These are phyloP conservation scores for Nemania sp. DNA, from an alignment of 2,329 filamentous ascomycete genomes.

Conservation along the genomic window DNA sequence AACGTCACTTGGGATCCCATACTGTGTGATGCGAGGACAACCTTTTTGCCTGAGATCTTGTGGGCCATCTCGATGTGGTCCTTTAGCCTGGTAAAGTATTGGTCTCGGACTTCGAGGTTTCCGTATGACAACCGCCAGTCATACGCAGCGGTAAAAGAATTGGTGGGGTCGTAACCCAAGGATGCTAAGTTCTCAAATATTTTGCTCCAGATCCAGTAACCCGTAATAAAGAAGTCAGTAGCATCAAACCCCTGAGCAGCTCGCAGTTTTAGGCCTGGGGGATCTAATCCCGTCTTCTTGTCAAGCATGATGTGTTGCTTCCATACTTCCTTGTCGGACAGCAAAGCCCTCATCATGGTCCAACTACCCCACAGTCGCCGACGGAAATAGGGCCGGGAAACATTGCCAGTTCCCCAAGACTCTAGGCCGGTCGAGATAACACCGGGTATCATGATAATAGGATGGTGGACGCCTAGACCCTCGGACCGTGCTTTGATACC, in stretches of 20 bases:
- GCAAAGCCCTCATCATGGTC: slow-evolving; percentile 97
- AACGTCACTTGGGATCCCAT: slow-evolving; percentile 98
- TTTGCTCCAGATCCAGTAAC: slow-evolving; percentile 99
- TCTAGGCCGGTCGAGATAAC: slow-evolving; percentile 98
- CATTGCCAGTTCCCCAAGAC: slow-evolving; percentile 92
- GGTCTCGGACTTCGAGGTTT: slow-evolving; percentile 90
- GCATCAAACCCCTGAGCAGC: slow-evolving; percentile 97
- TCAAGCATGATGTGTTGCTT: slow-evolving; percentile 98
- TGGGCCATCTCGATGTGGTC: slow-evolving; percentile 88
- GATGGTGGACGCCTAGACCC: slow-evolving; percentile 84
- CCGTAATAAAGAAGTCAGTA: slow-evolving; percentile 91
- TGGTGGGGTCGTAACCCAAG: slow-evolving; percentile 92
- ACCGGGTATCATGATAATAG: slow-evolving; percentile 96
- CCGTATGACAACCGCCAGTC: slow-evolving; percentile 94
- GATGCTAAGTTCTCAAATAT: slow-evolving; percentile 97
- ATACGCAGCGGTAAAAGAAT: slow-evolving; percentile 77
- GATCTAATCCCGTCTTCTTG: slow-evolving; percentile 89
- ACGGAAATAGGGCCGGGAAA: slow-evolving; percentile 89
- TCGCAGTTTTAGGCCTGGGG: slow-evolving; percentile 87
- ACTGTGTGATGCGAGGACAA: slow-evolving; percentile 89
- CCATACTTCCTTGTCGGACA: slow-evolving; percentile 93
- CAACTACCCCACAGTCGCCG: slow-evolving; percentile 97
- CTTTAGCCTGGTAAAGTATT: slow-evolving; percentile 93
- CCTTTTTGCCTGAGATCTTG: slow-evolving; percentile 79
- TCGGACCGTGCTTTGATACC: slow-evolving; percentile 85